Conservation (phyloP, 495 filamentous ascomycete genomes). For the Hypomontagnella submonticulosa region DNA sequence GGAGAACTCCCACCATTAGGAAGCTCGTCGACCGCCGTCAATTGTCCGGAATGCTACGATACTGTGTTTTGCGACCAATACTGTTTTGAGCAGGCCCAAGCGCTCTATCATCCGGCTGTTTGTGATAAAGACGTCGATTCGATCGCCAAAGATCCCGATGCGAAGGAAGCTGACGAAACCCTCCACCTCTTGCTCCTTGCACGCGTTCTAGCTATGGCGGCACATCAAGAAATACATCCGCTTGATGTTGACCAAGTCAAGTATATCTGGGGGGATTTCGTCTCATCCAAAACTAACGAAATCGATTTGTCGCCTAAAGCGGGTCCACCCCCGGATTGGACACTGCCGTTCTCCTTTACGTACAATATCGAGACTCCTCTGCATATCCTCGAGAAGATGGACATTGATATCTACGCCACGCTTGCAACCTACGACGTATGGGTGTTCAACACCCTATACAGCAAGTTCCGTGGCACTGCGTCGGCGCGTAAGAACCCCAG, state of each 20-base stretch:
- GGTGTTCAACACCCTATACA: conserved; percentile 91
- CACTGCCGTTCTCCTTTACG: conserved; percentile 89
- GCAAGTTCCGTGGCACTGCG: conserved; percentile 93
- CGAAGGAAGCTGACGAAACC: conserved; percentile 75
- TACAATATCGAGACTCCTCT: conserved; percentile 84
- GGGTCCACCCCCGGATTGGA: conserved; percentile 67
- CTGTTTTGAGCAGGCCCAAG: conserved; percentile 77
- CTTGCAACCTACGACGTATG: conserved; percentile 80
- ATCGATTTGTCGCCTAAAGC: conserved; percentile 61
- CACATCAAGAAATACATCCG: conserved; percentile 83
- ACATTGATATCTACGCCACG: conserved; percentile 80
- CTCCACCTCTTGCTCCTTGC: conserved; percentile 83
- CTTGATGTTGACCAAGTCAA: conserved; percentile 85
- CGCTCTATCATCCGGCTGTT: conserved; percentile 83
- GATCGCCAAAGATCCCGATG: conserved; percentile 80
- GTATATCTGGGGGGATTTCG: conserved; percentile 91
- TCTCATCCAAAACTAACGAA: conserved; percentile 60
- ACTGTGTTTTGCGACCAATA: conserved; percentile 84
- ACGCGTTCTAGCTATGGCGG: conserved; percentile 85
- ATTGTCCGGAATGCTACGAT: conserved; percentile 80
- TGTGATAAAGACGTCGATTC: conserved; percentile 86
- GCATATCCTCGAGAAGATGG: conserved; percentile 90
- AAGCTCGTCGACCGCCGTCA: conserved; percentile 57
- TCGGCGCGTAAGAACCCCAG: conserved; percentile 78
- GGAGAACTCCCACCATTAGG: conserved; percentile 73